Evolutionary conservation across 352 stramenopile genomes (phyloP), one percentile per base, ranked within the genome.

Genomic region (Globisporangium ultimum): DNA sequence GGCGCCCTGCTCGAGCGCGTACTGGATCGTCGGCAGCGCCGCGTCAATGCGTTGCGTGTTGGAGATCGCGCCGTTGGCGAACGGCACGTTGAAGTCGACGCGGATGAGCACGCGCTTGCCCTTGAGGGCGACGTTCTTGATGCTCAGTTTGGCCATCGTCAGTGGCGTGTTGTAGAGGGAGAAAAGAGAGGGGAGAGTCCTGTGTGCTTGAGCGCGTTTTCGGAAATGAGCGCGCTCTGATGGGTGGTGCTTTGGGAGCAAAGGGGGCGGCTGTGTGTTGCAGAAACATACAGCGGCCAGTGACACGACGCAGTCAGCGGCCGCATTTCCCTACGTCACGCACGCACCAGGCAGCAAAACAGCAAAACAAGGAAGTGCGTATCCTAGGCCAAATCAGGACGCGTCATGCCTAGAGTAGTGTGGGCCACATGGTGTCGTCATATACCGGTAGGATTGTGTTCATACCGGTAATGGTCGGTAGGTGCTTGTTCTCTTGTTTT

Each of bases 1-100:
- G 64, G 97, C 97, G 69, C 97, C 98, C 64, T 99, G 94, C 57
- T 94, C 81, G 55, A 98, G 91, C 62, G 98, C 91, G 76, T 98
- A 98, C 80, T 99, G 67, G 60, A 99, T 97, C 12, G 97, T 99
- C 40, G 98, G 82, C 70, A 99, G 61, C 71, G 89, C 91, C 36
- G 84, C 97, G 53, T 98, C 91, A 73, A 99, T 99, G 70, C 98
- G 96, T 71, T 99, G 97, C 61, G 97, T 99, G 87, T 99, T 99
- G 56, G 84, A 98, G 58, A 98, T 93, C 63, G 96, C 96, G 60
- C 93, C 97, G 71, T 96, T 91, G 17, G 85, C 77, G 66, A 99
- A 97, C 15, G 98, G 98, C 43, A 99, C 97, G 76, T 99, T 99
- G 64, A 99, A 98, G 85, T 99, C 98, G 61, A 98, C 98, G 70